phyloP scores from a whole-genome alignment of 192 early-diverging fungal species.

The Linnemannia elongata region DNA sequence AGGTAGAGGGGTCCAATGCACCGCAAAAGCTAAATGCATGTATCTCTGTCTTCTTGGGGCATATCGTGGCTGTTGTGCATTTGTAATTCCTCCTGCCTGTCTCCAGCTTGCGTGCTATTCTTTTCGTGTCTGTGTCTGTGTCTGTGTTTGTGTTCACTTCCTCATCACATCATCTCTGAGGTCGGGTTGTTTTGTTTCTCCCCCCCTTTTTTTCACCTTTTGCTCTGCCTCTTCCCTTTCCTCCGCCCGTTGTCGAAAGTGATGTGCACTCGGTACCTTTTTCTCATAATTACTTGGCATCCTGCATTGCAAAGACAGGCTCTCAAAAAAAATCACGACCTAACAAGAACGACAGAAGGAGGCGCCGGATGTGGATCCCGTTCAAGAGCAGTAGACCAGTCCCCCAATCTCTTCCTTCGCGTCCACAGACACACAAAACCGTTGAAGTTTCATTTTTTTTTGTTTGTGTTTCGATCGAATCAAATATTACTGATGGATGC shows the following conservation, averaged over 20 bases:
- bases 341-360: not conserved
- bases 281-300: constrained; percentile 7
- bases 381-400: not conserved
- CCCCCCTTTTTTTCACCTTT: not conserved
- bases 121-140: not conserved
- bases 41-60: too few species aligned
- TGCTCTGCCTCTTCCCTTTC: not conserved
- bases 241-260: not conserved
- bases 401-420: not conserved
- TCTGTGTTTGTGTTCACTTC: not conserved
- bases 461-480: too few species aligned
- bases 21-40: too few species aligned
- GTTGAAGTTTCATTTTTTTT: too few species aligned
- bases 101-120: not conserved
- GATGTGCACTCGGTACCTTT: not conserved
- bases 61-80: too few species aligned
- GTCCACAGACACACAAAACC: not conserved
- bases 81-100: too few species aligned
- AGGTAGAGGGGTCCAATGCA: too few species aligned
- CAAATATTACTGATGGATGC: too few species aligned
- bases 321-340: not conserved
- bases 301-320: not conserved
- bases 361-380: constrained; percentile 5
- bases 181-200: not conserved
- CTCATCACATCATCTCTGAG: not conserved